phyloP scores from a whole-genome alignment of 371 early-diverging fungal species.

The Syncephalastrum racemosum region DNA sequence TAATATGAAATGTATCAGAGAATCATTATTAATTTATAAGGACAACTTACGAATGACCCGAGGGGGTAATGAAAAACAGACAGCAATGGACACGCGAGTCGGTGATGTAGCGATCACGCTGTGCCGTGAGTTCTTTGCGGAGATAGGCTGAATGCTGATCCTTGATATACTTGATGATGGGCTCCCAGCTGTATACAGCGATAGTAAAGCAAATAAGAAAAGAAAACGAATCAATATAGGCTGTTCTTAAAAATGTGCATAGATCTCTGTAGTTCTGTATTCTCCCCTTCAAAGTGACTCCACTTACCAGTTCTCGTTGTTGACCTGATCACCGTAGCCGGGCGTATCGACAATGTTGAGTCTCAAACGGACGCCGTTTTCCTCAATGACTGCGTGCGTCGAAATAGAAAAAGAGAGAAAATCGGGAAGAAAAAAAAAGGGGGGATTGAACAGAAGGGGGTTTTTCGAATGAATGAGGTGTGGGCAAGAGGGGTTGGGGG shows the following conservation, averaged over 20 bases:
- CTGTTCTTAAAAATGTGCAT: background rate
- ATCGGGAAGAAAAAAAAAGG: conserved; percentile 7
- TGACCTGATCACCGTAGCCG: conserved; percentile 77
- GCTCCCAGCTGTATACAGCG: conserved; percentile 66
- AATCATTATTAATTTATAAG: background rate
- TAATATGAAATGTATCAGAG: conserved; percentile 16
- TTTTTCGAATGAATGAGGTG: too few relatives aligned
- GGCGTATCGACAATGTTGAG: conserved; percentile 81
- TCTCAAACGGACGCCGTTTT: conserved; percentile 76
- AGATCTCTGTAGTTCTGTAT: background rate
- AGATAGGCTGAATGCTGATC: conserved; percentile 87
- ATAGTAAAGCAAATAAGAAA: conserved; percentile 1
- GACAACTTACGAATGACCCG: conserved; percentile 61
- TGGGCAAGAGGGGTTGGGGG: background rate
- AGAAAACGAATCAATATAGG: background rate
- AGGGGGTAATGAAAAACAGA: conserved; percentile 72
- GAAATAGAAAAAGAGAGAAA: background rate
- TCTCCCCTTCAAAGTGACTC: background rate
- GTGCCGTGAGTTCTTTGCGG: conserved; percentile 82
- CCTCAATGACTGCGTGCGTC: conserved; percentile 63
- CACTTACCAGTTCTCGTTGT: conserved; percentile 79
- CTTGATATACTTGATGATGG: conserved; percentile 86
- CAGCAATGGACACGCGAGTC: conserved; percentile 81
- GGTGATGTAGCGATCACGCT: conserved; percentile 77
- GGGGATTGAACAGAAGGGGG: conserved; percentile 1